Evolutionary conservation across 1,139 yeast genomes (phyloP), one percentile per base, ranked within the genome.

Genomic region (Meyerozyma elateridarum): DNA sequence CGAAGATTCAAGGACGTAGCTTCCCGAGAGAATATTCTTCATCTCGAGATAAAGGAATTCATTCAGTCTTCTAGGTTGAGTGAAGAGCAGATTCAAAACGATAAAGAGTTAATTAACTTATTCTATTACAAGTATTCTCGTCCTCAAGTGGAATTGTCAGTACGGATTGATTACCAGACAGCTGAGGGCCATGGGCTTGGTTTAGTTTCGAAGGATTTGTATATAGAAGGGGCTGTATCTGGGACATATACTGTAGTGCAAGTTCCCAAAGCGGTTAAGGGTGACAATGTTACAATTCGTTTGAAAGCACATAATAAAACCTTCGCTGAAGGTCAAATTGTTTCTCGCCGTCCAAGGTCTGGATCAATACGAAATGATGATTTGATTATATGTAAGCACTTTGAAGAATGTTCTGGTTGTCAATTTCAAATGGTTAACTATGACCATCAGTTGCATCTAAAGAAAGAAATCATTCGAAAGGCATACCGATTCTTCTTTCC

Each of bases 331-430:
- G 61, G 53, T 1, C 46, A 39, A n/a, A 41, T 59, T 12, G 28
- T 51, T 2, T 48, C 62, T 0, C 29, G 42, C 4, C 46, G 46
- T 14, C 24, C 47, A 3, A 34, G 35, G 6, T 33, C 41, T 1
- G 38, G 30, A 17, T 29, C 31, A 2, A 40, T 27, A 5, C 46
- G 73, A 29, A 51, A 57, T 18, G 52, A 65, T 28, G 30, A 40
- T 2, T 45, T 63, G 21, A 41, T 65, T 3, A 41, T 56, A 2
- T 93, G 97, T 62, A 65, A 71, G 33, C 84, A 88, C 50, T 91
- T 89, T 58, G 79, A 87, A 12, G 70, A 70, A 36, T 89, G 97
- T 49, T 52, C 56, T 26, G 74, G 73, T 2, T 68, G 74, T 37
- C 69, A 66, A 32, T 49, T 61, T 11, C 74, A 68, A 40, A 67